phyloP scores from a whole-genome alignment of 208 protist genomes.

The Wallacemonas rigidus region DNA sequence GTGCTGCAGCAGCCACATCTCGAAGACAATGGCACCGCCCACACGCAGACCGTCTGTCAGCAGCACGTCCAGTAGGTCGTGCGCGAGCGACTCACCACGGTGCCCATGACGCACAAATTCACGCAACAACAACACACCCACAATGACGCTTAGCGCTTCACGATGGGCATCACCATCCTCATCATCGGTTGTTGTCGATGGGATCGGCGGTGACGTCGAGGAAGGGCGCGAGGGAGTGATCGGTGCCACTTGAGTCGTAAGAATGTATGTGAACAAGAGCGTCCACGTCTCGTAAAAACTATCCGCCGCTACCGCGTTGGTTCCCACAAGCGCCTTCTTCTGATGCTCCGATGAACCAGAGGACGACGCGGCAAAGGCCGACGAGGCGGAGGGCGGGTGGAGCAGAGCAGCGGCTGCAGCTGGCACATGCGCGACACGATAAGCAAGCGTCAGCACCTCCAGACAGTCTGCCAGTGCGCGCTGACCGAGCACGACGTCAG shows the following conservation, averaged over 20 bases:
- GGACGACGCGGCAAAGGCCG: no score
- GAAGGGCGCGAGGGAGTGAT: no score
- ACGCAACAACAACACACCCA: slow-evolving; percentile 42
- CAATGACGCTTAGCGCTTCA: slow-evolving; percentile 24
- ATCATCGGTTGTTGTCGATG: no score
- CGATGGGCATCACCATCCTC: no score
- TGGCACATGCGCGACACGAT: slow-evolving; percentile 34
- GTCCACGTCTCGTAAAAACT: slow-evolving; percentile 42
- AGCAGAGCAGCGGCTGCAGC: slow-evolving; percentile 13
- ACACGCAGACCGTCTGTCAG: slow-evolving; percentile 31
- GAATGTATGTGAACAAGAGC: slow-evolving; percentile 41
- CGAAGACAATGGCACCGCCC: slow-evolving; percentile 42
- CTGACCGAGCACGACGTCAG: slow-evolving; percentile 36
- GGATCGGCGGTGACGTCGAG: no score
- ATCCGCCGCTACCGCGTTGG: neutral
- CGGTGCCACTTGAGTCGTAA: slow-evolving; percentile 5
- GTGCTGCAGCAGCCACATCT: slow-evolving; percentile 50
- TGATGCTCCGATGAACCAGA: no score
- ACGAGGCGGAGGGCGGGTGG: no score
- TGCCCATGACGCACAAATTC: slow-evolving; percentile 29
- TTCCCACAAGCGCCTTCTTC: no score
- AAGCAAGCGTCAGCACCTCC: slow-evolving; percentile 45
- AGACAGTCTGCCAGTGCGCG: slow-evolving; percentile 21
- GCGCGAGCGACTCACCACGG: slow-evolving; percentile 22
- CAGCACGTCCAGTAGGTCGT: slow-evolving; percentile 46